Base-by-base conservation (phyloP, 768 basidiomycete genomes). In the Collybia sordida region DNA sequence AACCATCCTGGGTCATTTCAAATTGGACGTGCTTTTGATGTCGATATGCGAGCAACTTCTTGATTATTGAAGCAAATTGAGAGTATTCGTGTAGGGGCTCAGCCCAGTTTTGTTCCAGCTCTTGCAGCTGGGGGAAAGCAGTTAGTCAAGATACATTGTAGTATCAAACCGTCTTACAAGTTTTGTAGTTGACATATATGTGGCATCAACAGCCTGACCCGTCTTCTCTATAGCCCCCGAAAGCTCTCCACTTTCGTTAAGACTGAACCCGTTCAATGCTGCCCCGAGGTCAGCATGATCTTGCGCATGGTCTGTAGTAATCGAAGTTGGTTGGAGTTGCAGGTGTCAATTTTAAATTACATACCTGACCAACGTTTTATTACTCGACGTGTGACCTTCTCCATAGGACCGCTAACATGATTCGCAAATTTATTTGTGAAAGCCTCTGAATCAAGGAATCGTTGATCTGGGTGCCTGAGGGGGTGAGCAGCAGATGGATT, bases 11-110 rank as follows among this genome's bases (percentile, higher is more conserved):
- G 3, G 97, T 96, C 81, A 97, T 90, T 70, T 99, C 97, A 61
- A 88, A 95, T 65, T 99, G 97, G 6, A 94, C 89, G 55, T 99
- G 94, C 70, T 98, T 98, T 71, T 95, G 93, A 64, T 98, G 96
- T 37, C 97, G 90, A 70, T 95, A 99, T 0, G 85, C 84, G 41
- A 99, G 83, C 27, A 98, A 73, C 62, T 90, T 90, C 78, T 93
- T 95, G 72, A 99, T 98, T 62, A 98, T 95, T 17, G 79, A 74
- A 11, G 90, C 92, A 64, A 98, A 99, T 67, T 98, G 97, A 47
- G 86, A 73, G 68, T 98, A 98, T 64, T 98, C 95, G 59, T 96
- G 91, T 42, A 98, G 70, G 6, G 97, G 97, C 64, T 99, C 97
- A 23, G 93, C 92, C 81, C 93, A 97, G 61, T 86, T 88, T 65